Base-by-base conservation (phyloP, 2,329 filamentous ascomycete genomes). In the Ascochyta lentis region DNA sequence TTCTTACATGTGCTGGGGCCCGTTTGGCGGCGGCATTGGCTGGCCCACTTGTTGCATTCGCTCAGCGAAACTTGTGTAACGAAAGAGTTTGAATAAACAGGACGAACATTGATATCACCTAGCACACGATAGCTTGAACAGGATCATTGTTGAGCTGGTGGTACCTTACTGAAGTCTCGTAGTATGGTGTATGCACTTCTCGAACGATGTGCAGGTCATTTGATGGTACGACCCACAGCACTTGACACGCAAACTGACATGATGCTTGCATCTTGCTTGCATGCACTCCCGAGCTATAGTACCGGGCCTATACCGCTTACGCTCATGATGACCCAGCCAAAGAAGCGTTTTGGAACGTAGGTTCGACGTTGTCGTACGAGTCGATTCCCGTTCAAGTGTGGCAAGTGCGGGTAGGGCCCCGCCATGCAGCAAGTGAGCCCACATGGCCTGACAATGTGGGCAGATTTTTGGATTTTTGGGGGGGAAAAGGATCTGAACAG, bases 391-490 rank as follows among this genome's bases (percentile, higher is more conserved):
- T 56, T 43, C 8, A 37, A 56, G 53, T 50, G 37, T 46, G 41
- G 46, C 53, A 50, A 31, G 37, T 52, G 42, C 42, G 49, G 49
- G 41, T 44, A 48, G 38, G 53, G 29, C 38, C 42, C 34, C 31
- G 38, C 40, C 29, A 41, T 43, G 39, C 39, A 38, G 31, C 31
- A n/a, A 33, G 49, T 59, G 46, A 59, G 54, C 34, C 56, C 22
- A 53, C 23, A 49, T 53, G 53, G 56, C 35, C 56, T 56, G 44
- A 59, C 44, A 47, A 47, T 52, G 46, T 54, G 55, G 46, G 50
- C 55, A 58, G 46, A 48, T 58, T 47, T 34, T 23, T 24, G 38
- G 37, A 38, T 26, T 26, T 26, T 26, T 26, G 33, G 33, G 29
- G 12, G 12, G 12, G 29, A 4, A 13, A 13, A 31, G 29, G 29